Evolutionary conservation across 139 green algal genomes (phyloP).

Genomic region (Asterochloris erici): DNA sequence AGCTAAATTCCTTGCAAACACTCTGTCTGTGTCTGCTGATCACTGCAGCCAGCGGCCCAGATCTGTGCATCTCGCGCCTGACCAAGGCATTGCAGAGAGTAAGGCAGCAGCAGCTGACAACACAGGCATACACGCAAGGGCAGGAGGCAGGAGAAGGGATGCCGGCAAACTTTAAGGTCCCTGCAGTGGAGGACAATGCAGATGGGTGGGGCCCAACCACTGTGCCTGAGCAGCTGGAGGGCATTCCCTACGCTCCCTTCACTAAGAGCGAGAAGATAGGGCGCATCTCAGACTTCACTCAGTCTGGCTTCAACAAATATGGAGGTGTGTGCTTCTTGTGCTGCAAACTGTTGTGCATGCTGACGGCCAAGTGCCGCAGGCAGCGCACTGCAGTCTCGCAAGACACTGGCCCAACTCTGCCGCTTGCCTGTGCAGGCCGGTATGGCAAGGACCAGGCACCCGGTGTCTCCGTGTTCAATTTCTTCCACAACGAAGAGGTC

Average conservation of each 20-base stretch:
- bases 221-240: slow-evolving; percentile 81
- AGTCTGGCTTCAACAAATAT: slow-evolving; percentile 27
- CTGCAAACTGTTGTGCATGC: no score
- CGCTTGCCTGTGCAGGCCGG: slow-evolving; percentile 19
- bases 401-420: not conserved
- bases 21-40: no score
- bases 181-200: slow-evolving; percentile 73
- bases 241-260: slow-evolving; percentile 94
- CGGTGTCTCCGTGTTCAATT: slow-evolving; percentile 87
- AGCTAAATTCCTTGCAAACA: no score
- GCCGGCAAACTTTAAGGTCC: slow-evolving; percentile 53
- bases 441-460: slow-evolving; percentile 36
- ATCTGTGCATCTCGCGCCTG: no score
- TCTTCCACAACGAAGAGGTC: slow-evolving; percentile 92
- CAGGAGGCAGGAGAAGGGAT: not conserved
- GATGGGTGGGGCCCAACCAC: slow-evolving; percentile 84
- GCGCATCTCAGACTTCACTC: slow-evolving; percentile 53
- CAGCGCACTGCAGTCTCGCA: no score
- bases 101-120: not conserved
- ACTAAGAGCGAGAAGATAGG: slow-evolving; percentile 91
- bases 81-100: no score
- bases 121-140: not conserved
- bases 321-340: slow-evolving; percentile 6
- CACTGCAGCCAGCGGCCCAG: no score
- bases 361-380: no score